phyloP scores from a whole-genome alignment of 2,329 filamentous ascomycete genomes.

The Helotiales sp. region DNA sequence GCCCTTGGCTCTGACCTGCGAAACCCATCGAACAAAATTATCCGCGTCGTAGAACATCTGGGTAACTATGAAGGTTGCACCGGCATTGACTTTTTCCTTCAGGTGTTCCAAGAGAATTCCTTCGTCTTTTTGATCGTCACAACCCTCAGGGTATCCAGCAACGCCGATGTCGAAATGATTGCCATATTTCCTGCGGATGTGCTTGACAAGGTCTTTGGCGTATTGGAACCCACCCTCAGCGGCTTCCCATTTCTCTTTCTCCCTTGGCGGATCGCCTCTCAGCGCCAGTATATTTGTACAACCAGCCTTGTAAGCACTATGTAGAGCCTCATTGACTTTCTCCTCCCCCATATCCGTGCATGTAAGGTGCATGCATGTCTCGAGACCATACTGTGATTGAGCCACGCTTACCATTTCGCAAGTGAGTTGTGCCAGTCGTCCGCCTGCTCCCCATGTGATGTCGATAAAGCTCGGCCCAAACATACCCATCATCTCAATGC shows the following conservation, averaged over 20 bases:
- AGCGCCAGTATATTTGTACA: conserved; percentile 97
- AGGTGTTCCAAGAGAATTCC: conserved; percentile 85
- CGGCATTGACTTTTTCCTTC: conserved; percentile 96
- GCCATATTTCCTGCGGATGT: conserved; percentile 77
- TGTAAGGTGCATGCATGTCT: conserved; percentile 98
- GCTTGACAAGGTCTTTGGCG: conserved; percentile 78
- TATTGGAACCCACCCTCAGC: conserved; percentile 87
- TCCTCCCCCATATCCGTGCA: conserved; percentile 97
- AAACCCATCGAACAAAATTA: conserved; percentile 89
- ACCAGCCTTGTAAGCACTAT: conserved; percentile 86
- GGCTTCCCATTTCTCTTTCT: conserved; percentile 91
- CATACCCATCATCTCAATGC: conserved; percentile 98
- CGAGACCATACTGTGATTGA: conserved; percentile 90
- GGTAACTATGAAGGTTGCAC: conserved; percentile 90
- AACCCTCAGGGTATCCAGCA: conserved; percentile 93
- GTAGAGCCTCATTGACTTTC: conserved; percentile 86
- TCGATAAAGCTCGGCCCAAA: conserved; percentile 95
- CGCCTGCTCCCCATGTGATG: conserved; percentile 97
- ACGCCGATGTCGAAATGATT: conserved; percentile 97
- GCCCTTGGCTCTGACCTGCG: conserved; percentile 80
- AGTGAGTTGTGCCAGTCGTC: conserved; percentile 85
- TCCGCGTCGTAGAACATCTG: conserved; percentile 99
- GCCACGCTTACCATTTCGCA: conserved; percentile 97
- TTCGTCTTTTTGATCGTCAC: conserved; percentile 87
- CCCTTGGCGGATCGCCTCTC: conserved; percentile 88